Evolutionary conservation across 139 green algal species (phyloP), one percentile per base, ranked within the genome.

Genomic region (Volvox africanus): DNA sequence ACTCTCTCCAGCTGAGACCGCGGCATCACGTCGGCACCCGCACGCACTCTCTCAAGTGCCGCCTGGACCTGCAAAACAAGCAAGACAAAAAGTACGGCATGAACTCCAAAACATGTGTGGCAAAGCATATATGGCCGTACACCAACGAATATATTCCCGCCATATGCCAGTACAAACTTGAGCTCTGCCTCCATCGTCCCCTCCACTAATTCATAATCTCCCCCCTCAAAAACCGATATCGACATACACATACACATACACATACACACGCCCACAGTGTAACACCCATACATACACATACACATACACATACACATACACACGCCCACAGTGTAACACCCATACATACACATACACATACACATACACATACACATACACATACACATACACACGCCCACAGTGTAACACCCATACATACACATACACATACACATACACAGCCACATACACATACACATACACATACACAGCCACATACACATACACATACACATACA

Each of bases 21-120:
- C 0, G 98, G 98, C 98, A 99, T 99, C 33, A 98, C 95, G 92
- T 99, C 98, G 0, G 98, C 98, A 3, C 96, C 97, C 62, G 95
- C 91, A 1, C 95, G 89, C 82, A 99, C 98, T 0, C 97, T 93
- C 93, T 99, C 98, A 71, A 99, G 89, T 0, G 98, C 97, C 2
- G 94, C 92, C 80, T 96, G 92, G n/a, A 98, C 92, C 92, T 96
- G 93, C 35, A 65, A 1, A 26, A 55, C 44, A 55, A 5, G 9
- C 9, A 55, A 5, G 44, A 55, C 44, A 55, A 55, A 14, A 14
- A 55, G 44, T 55, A 55, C 44, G 44, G 44, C 44, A 55, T 9
- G 44, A 55, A 5, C 44, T 55, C 44, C 9, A 55, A 55, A 9
- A 9, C 44, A 55, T 55, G 44, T 55, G 44, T 14, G 44, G 44